phyloP scores from a whole-genome alignment of 139 green algal genomes.

The Auxenochlorella pyrenoidosa region DNA sequence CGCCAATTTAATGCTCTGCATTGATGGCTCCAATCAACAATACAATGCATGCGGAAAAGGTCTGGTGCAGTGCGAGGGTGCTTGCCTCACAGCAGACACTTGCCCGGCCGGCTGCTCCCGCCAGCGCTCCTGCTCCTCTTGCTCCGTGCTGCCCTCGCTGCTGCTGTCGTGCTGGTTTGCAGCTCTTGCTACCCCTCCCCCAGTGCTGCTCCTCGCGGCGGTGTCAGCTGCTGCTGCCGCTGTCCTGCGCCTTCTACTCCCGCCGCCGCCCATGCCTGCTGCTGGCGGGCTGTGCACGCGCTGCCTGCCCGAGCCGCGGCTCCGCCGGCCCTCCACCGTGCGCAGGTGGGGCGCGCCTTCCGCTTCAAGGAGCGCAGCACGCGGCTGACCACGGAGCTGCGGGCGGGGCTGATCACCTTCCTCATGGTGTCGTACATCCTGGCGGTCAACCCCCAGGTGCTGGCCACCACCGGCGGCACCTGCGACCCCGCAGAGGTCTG shows the following conservation, averaged over 20 bases:
- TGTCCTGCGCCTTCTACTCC: not conserved
- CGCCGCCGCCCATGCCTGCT: not conserved
- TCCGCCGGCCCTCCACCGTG: not conserved
- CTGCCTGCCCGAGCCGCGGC: too few relatives aligned
- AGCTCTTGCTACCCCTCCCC: not conserved
- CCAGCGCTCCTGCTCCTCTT: not conserved
- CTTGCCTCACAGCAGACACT: not conserved
- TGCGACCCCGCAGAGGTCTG: conserved; percentile 65
- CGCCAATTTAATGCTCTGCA: too few relatives aligned
- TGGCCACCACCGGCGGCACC: conserved; percentile 72
- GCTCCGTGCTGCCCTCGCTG: not conserved
- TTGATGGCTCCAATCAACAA: too few relatives aligned
- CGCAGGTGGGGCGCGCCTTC: conserved; percentile 72
- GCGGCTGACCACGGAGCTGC: conserved; percentile 70
- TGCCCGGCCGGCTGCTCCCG: not conserved
- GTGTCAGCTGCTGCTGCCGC: not conserved
- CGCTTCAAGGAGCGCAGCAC: conserved; percentile 61
- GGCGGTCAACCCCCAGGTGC: conserved; percentile 76
- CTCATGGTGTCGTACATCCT: conserved; percentile 86
- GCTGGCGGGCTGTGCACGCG: not conserved
- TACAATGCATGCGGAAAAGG: too few relatives aligned
- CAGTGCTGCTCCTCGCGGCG: not conserved
- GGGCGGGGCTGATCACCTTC: conserved; percentile 82
- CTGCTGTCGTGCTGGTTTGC: not conserved
- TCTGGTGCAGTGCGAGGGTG: not conserved